Conservation (phyloP, 768 basidiomycete species). For the Trametes coccinea region DNA sequence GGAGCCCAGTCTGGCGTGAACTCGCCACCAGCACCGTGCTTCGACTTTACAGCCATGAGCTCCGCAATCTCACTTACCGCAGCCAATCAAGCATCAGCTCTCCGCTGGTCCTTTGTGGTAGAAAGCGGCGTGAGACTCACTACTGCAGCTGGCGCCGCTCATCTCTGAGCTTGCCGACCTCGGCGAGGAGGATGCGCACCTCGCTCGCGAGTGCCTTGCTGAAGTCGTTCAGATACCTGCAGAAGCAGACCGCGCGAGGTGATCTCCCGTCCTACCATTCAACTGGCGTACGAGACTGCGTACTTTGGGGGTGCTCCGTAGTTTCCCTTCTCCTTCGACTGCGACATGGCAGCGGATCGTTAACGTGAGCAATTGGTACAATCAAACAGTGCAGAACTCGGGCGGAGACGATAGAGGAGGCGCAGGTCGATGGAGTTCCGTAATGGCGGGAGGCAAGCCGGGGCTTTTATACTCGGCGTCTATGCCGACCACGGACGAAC, state of each 20-base stretch:
- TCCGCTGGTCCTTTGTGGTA: neutral
- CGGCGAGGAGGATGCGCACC: conserved; percentile 60
- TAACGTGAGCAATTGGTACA: neutral
- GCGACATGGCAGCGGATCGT: conserved; percentile 14
- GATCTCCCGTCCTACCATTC: conserved; percentile 8
- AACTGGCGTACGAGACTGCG: conserved; percentile 6
- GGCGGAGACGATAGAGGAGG: neutral
- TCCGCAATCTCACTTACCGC: conserved; percentile 74
- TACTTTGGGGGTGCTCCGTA: conserved; percentile 22
- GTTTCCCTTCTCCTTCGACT: conserved; percentile 15
- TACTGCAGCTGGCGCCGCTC: conserved; percentile 58
- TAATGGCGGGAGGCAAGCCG: conserved; percentile 1
- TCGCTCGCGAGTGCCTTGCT: conserved; percentile 62
- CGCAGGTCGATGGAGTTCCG: conserved; percentile 2
- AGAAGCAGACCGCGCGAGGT: conserved; percentile 11
- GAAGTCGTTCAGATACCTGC: conserved; percentile 58
- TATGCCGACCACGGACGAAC: conserved; percentile 8
- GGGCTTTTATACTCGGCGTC: conserved; percentile 6
- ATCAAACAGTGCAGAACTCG: neutral
- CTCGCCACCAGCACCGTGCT: conserved; percentile 79
- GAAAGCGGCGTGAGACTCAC: conserved; percentile 35
- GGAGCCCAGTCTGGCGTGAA: conserved; percentile 76
- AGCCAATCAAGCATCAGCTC: neutral
- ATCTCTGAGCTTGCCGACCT: conserved; percentile 61
- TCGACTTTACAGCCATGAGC: conserved; percentile 79